These are phyloP conservation scores for Candida koratica DNA, from an alignment of 805 yeast genomes.

Conservation along the genomic window DNA sequence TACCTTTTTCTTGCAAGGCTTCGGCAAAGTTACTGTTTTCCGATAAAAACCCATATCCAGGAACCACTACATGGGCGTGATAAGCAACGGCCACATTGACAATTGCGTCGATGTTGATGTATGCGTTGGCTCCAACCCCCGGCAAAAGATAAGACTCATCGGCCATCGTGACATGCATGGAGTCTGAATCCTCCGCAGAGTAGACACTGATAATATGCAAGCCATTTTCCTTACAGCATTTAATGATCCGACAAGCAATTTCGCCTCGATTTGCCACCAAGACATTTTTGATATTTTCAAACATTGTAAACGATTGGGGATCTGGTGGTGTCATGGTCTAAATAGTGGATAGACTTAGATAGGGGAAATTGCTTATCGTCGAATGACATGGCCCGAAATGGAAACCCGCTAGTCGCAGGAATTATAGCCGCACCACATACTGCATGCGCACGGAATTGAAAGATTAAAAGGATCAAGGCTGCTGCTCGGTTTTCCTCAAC, in stretches of 20 bases:
- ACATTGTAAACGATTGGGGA: constrained; percentile 2
- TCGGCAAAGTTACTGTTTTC: constrained; percentile 96
- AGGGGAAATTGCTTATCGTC: background rate
- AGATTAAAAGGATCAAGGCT: no score
- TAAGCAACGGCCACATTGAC: constrained; percentile 76
- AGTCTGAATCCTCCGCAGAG: constrained; percentile 83
- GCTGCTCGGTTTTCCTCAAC: no score
- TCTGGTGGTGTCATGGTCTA: background rate
- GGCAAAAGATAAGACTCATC: constrained; percentile 75
- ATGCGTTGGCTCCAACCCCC: constrained; percentile 88
- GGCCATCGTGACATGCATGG: constrained; percentile 83
- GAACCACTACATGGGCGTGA: constrained; percentile 87
- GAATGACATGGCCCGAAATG: no score
- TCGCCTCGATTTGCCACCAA: constrained; percentile 86
- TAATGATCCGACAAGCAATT: constrained; percentile 90
- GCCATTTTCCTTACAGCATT: constrained; percentile 73
- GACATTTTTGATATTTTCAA: constrained; percentile 10
- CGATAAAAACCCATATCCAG: constrained; percentile 95
- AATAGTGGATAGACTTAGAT: background rate
- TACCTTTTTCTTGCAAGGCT: constrained; percentile 72
- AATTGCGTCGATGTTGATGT: constrained; percentile 79
- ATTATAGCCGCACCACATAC: no score
- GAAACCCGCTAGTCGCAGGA: no score
- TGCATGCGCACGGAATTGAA: no score
- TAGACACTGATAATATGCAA: constrained; percentile 82